Percentiles rank a stretch among this genome's conserved stretches.
Evolutionary conservation across 2,329 filamentous ascomycete species (phyloP).

Genomic region (Nemania serpens): DNA sequence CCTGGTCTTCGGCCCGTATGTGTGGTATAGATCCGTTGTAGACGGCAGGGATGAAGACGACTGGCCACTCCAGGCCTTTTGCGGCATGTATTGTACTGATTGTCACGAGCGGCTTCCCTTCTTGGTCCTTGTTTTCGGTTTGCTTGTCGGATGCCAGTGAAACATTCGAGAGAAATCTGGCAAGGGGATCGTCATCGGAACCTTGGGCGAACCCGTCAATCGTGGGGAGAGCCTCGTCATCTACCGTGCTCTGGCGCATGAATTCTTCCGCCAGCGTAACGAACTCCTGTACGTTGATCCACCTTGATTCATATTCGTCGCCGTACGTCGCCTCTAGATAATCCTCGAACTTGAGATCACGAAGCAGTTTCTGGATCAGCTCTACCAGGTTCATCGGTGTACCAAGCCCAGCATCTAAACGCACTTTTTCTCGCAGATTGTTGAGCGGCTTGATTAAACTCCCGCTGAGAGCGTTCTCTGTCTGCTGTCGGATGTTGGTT

Average conservation of each 20-base stretch:
- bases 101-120: conserved; percentile 70
- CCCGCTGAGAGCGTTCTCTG: conserved; percentile 58
- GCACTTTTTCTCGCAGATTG: conserved; percentile 42
- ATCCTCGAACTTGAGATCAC: conserved; percentile 73
- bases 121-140: conserved; percentile 61
- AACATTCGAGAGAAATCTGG: conserved; percentile 86
- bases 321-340: conserved; percentile 71
- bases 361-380: conserved; percentile 58
- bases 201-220: conserved; percentile 74
- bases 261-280: conserved; percentile 78
- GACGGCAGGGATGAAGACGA: conserved; percentile 89
- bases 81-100: conserved; percentile 96
- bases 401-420: conserved; percentile 31
- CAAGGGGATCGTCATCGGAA: conserved; percentile 66
- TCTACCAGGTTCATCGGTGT: conserved; percentile 49
- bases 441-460: conserved; percentile 53
- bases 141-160: conserved; percentile 82
- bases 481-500: conserved; percentile 54
- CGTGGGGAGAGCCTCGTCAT: conserved; percentile 64
- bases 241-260: conserved; percentile 48
- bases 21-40: conserved; percentile 93
- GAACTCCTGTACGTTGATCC: conserved; percentile 92
- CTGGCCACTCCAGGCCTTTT: conserved; percentile 94
- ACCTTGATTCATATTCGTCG: conserved; percentile 74
- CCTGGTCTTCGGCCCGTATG: conserved; percentile 78